Conservation (phyloP, 345 rosid genomes). For the Capsella bursapastoris region DNA sequence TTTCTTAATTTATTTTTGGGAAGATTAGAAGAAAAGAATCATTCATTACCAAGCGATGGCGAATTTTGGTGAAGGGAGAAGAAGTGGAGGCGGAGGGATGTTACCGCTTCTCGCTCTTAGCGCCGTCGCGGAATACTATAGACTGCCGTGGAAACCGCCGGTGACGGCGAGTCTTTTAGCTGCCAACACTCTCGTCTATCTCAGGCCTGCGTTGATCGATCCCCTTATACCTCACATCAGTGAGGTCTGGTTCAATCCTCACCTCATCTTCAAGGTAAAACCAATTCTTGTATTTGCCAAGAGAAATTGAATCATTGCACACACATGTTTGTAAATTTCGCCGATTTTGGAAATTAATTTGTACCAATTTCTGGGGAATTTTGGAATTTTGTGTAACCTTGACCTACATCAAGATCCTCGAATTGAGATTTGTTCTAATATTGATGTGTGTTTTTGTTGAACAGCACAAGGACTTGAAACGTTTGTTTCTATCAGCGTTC, state of each 20-base stretch:
- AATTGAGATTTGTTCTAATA: conserved; percentile 24
- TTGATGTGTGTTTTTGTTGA: conserved; percentile 12
- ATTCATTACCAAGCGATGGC: conserved; percentile 34
- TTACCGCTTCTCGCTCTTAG: conserved; percentile 77
- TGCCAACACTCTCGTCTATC: conserved; percentile 73
- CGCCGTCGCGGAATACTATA: conserved; percentile 68
- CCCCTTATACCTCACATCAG: conserved; percentile 66
- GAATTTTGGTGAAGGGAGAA: conserved; percentile 45
- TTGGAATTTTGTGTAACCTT: neutral
- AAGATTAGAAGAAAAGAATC: conserved; percentile 23
- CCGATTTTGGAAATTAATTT: neutral
- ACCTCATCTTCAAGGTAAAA: conserved; percentile 83
- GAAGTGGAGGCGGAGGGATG: conserved; percentile 62
- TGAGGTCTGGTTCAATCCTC: conserved; percentile 82
- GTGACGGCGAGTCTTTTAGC: conserved; percentile 84
- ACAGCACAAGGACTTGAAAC: conserved; percentile 77
- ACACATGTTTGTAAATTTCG: neutral
- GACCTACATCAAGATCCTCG: neutral
- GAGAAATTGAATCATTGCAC: neutral
- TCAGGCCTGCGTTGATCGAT: conserved; percentile 70
- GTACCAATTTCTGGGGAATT: too few species aligned
- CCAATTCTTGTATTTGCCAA: neutral
- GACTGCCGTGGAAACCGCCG: conserved; percentile 90
- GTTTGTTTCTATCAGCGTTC: conserved; percentile 83
- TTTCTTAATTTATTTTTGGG: neutral